Conservation (phyloP, 371 early-diverging fungal genomes). For the Amoeboaphelidium protococcarum region DNA sequence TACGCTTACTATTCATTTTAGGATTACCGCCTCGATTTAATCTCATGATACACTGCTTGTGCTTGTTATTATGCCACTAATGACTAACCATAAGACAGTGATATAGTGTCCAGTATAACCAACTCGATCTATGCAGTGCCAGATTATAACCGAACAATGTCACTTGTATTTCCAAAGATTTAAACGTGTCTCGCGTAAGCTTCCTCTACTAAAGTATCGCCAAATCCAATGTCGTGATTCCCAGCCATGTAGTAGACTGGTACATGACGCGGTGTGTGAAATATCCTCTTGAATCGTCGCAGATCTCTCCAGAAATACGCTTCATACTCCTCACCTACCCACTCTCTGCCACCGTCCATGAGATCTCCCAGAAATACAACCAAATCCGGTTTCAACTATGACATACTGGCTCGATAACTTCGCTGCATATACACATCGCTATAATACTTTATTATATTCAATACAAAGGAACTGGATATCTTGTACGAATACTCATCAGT, state of each 20-base stretch:
- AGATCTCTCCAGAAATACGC: slow-evolving; percentile 6
- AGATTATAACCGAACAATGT: slow-evolving; percentile 25
- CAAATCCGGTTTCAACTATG: slow-evolving; percentile 23
- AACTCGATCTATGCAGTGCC: slow-evolving; percentile 36
- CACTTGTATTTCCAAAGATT: slow-evolving; percentile 19
- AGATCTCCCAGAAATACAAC: slow-evolving; percentile 62
- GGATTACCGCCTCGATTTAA: no score
- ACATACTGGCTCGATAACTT: slow-evolving; percentile 30
- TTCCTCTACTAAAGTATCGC: slow-evolving; percentile 12
- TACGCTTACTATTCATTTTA: no score
- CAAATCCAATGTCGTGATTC: slow-evolving; percentile 80
- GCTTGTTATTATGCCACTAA: slow-evolving; percentile 3
- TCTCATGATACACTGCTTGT: no score
- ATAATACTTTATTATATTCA: slow-evolving; percentile 31
- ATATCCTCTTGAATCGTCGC: slow-evolving; percentile 17
- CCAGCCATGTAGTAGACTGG: slow-evolving; percentile 28
- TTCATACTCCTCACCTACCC: slow-evolving; percentile 24
- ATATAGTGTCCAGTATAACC: slow-evolving; percentile 24
- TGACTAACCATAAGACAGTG: slow-evolving; percentile 20
- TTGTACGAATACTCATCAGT: slow-evolving; percentile 61
- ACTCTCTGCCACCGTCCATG: slow-evolving; percentile 62
- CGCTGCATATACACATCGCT: slow-evolving; percentile 56
- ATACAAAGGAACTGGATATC: slow-evolving; percentile 18
- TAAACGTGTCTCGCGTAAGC: slow-evolving; percentile 1
- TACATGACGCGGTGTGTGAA: slow-evolving; percentile 3